These are phyloP conservation scores for Symbiodinium natans DNA, from an alignment of 73 alveolate species.

Conservation along the genomic window DNA sequence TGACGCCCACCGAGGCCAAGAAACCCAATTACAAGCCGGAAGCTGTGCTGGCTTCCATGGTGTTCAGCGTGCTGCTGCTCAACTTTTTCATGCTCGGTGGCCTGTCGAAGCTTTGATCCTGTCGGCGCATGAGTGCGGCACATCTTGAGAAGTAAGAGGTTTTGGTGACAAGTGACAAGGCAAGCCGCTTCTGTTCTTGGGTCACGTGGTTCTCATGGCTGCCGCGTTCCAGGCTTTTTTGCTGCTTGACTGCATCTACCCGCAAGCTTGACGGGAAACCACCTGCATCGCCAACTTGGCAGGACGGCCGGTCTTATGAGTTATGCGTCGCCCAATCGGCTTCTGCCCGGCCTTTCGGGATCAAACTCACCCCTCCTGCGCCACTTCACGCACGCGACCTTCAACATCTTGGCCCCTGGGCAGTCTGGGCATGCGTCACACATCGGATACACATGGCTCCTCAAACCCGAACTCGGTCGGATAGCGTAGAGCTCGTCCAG, in stretches of 20 bases:
- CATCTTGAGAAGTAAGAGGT: not conserved
- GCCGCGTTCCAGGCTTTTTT: conserved; percentile 58
- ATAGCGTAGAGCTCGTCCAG: not conserved
- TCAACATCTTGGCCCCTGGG: conserved; percentile 52
- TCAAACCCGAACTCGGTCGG: not conserved
- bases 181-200: conserved; percentile 68
- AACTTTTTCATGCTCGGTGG: conserved; percentile 49
- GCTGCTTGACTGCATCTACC: conserved; percentile 13
- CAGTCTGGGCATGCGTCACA: too few relatives aligned
- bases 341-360: conserved; percentile 49
- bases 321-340: conserved; percentile 49
- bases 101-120: not conserved
- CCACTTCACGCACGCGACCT: conserved; percentile 76
- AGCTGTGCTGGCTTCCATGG: conserved; percentile 6
- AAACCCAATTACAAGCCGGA: conserved; percentile 15
- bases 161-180: not conserved
- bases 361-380: conserved; percentile 58
- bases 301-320: conserved; percentile 73
- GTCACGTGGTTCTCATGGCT: conserved; percentile 71
- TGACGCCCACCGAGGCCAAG: not conserved
- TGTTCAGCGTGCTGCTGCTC: conserved; percentile 61
- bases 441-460: not conserved
- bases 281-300: too few relatives aligned
- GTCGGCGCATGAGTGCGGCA: not conserved
- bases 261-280: not conserved